Percentiles rank a stretch among this genome's conserved stretches.
These are phyloP conservation scores for Sordaria brevicollis DNA, from an alignment of 495 filamentous ascomycete genomes.

Conservation along the genomic window DNA sequence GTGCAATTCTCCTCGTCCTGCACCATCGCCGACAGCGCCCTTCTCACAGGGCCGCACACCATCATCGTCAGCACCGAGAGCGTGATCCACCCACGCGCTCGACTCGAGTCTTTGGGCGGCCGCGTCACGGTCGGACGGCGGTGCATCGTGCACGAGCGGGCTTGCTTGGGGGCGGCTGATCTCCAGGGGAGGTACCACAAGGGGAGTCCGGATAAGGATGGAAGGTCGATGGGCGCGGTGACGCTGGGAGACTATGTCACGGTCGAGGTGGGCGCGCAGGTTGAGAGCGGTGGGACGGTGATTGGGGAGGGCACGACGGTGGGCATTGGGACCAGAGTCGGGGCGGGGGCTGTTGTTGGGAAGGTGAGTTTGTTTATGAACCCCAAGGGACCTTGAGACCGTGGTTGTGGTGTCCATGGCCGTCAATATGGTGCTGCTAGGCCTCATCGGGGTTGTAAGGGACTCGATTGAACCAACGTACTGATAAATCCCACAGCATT, in stretches of 20 bases:
- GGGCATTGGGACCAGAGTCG: slow-evolving; percentile 50
- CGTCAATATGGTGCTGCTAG: neutral
- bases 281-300: slow-evolving; percentile 47
- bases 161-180: slow-evolving; percentile 40
- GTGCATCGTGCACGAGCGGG: slow-evolving; percentile 69
- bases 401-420: neutral
- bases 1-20: slow-evolving; percentile 58
- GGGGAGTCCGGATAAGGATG: slow-evolving; percentile 2
- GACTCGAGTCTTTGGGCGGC: slow-evolving; percentile 57
- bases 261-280: slow-evolving; percentile 49
- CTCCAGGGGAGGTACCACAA: slow-evolving; percentile 8
- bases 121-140: slow-evolving; percentile 61
- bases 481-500: slow-evolving; percentile 39
- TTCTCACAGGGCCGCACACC: slow-evolving; percentile 58
- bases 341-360: slow-evolving; percentile 52
- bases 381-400: neutral
- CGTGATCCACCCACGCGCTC: slow-evolving; percentile 73
- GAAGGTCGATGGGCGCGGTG: slow-evolving; percentile 26
- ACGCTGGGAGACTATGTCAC: slow-evolving; percentile 47
- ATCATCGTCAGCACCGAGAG: slow-evolving; percentile 62
- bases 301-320: slow-evolving; percentile 55
- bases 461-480: neutral
- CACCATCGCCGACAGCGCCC: slow-evolving; percentile 65
- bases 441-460: neutral
- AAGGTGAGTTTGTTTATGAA: slow-evolving; percentile 36